Conservation (phyloP, 2,329 filamentous ascomycete genomes). For the Aspergillus sp. region DNA sequence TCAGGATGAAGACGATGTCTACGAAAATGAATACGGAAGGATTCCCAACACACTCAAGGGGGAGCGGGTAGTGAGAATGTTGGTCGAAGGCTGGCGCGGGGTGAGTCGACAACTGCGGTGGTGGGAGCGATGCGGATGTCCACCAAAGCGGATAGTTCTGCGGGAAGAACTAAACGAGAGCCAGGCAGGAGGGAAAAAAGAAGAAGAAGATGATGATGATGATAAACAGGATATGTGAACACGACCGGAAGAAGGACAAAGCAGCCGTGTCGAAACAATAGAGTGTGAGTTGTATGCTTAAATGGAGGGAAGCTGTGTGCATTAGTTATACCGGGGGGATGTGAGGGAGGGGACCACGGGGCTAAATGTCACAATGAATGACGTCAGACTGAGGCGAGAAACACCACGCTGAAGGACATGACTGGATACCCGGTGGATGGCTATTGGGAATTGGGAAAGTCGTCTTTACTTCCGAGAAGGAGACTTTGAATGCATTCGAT, state of each 20-base stretch:
- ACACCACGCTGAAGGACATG: background rate
- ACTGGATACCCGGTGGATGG: background rate
- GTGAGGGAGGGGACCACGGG: too few relatives aligned
- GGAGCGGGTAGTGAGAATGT: constrained; percentile 22
- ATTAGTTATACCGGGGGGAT: too few relatives aligned
- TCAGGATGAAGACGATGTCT: background rate
- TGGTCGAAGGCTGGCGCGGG: constrained; percentile 29
- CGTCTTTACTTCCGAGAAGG: too few relatives aligned
- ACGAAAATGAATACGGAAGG: background rate
- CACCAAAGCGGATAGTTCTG: background rate
- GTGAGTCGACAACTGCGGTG: constrained; percentile 26
- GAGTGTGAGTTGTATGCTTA: too few relatives aligned
- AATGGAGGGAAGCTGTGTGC: too few relatives aligned
- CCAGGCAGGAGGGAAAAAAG: background rate
- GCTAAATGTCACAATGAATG: too few relatives aligned
- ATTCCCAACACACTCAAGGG: background rate
- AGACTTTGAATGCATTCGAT: too few relatives aligned
- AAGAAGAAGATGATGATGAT: background rate
- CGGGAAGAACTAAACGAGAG: constrained; percentile 18
- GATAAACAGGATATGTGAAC: background rate
- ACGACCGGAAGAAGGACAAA: too few relatives aligned
- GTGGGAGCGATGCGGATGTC: constrained; percentile 17
- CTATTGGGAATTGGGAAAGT: too few relatives aligned
- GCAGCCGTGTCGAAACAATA: too few relatives aligned
- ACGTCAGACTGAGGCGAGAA: too few relatives aligned